Evolutionary conservation across 352 stramenopile genomes (phyloP), one percentile per base, ranked within the genome.

Genomic region (Phytopythium vexans): DNA sequence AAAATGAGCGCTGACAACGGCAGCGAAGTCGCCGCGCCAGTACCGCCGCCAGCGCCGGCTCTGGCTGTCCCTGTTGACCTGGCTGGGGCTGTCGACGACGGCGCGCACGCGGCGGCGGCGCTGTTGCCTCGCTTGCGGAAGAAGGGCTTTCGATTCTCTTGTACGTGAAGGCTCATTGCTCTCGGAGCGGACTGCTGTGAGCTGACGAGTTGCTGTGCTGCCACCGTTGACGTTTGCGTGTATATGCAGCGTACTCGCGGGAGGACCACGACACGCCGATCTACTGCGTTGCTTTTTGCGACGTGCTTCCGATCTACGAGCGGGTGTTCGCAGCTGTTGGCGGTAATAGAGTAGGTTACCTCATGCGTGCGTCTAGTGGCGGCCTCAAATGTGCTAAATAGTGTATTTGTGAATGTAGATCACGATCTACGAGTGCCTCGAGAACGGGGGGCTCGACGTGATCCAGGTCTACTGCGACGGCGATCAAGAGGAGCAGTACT

Each of bases 401-500:
- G 27, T 54, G 12, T 53, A n/a, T 0, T 52, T 11, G 16, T 45
- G 8, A 21, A 3, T 14, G 8, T 43, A 89, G 82, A 62, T 89
- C 49, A 89, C 82, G 8, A 62, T 92, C 11, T 92, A 92, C 55
- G 81, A 92, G 45, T 92, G 81, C 44, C 56, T 89, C 4, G 75
- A 87, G 43, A 86, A 86, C 40, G 82, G 82, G 8, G 74, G 73
- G 3, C 60, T 92, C n/a, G 78, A 87, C 54, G 75, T 92, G 35
- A 75, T 89, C 16, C 82, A 92, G 49, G 82, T 92, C 27, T 92
- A 89, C 56, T 80, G 73, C 27, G 82, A 92, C 32, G 81, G 77
- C n/a, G 81, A 92, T 56, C 60, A 73, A 14, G 76, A 90, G 36
- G 85, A 95, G 56, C 73, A 87, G 61, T 91, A 86, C 45, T 95